Evolutionary conservation across 805 yeast species (phyloP), one percentile per base, ranked within the genome.

Genomic region (Saccharomycopsis amapae): DNA sequence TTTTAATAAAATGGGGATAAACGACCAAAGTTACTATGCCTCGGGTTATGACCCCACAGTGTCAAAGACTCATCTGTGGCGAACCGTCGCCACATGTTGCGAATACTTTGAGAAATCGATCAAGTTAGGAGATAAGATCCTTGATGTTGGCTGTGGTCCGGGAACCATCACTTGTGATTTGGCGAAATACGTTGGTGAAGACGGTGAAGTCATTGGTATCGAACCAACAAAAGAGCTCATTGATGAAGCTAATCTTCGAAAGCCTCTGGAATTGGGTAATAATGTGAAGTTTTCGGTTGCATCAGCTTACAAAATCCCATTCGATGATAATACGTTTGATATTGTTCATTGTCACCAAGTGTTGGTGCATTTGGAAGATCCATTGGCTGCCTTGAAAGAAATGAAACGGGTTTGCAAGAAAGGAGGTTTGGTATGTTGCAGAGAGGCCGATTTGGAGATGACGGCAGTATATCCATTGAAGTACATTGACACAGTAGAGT

Each of bases 91-190:
- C 7, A 64, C 60, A 44, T 60, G 63, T 5, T 50, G 60, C 2
- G 53, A 52, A 2, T 61, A 53, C 46, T 45, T 64, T 44, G 40
- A 62, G 13, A 60, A 62, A 3, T 52, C 59, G 26, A 38, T 67
- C 24, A 56, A 62, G 46, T 53, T 58, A 3, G 52, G 53, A 13
- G 53, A 53, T 33, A 48, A 51, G 31, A 52, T 68, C 5, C 59
- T 68, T 12, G 73, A 68, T 49, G 68, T 67, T 18, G 73, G 73
- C 7, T 62, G 67, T 52, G 73, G 73, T 0, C 72, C 72, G 3
- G 73, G 71, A 0, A 56, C 69, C 3, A 67, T 68, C 30, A 64
- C 69, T 3, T 36, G 51, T 4, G 70, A 62, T 44, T 49, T 68
- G 19, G 65, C 64, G 15, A 53, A 56, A 30, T 62, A 62, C 40